Base-by-base conservation (phyloP, 495 filamentous ascomycete species). In the Tuber calosporum region DNA sequence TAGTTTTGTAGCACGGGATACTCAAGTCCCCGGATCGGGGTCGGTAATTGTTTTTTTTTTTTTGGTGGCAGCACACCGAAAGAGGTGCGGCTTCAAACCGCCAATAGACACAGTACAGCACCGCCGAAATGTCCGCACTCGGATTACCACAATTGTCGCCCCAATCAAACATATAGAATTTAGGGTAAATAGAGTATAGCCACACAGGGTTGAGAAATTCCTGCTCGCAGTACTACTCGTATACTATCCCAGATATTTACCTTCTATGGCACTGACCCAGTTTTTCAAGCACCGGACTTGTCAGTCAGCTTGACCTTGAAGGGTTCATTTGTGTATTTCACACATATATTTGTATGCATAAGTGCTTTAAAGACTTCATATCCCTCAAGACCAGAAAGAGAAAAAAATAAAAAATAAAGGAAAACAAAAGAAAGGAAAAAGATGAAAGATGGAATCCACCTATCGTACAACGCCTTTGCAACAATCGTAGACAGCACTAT, bases 401-500 rank as follows among this genome's bases (percentile, higher is more conserved):
- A 15, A 30, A 34, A 17, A 34, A 26, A 53, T n/a, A 11, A 58
- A 58, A 58, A 58, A 7, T 15, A 11, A 48, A 22, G n/a, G 17
- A 43, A 19, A 20, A 43, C 17, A 43, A 19, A 19, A n/a, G 8
- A 34, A 34, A 34, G 13, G 4, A 7, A 62, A 34, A 34, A 34
- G 26, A 4, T 34, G 3, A 62, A 62, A 34, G 26, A 1, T 62
- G 53, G 30, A 34, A 34, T 30, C 26, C 26, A 26, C 53, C 26
- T 62, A 62, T 62, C 53, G 53, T 62, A 62, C 53, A 62, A 62
- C 53, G 11, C 53, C 53, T 62, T 62, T 26, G 9, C 26, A 62
- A 17, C 53, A 62, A 34, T 17, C 15, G 8, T 19, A 26, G 53
- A 34, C 26, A 62, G 53, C 53, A 15, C 53, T 62, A 26, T 17